A percentile compares a stretch with the other conserved stretches of the same genome.
Conservation (phyloP, 805 yeast genomes). For the Cyberlindnera lachancei region DNA sequence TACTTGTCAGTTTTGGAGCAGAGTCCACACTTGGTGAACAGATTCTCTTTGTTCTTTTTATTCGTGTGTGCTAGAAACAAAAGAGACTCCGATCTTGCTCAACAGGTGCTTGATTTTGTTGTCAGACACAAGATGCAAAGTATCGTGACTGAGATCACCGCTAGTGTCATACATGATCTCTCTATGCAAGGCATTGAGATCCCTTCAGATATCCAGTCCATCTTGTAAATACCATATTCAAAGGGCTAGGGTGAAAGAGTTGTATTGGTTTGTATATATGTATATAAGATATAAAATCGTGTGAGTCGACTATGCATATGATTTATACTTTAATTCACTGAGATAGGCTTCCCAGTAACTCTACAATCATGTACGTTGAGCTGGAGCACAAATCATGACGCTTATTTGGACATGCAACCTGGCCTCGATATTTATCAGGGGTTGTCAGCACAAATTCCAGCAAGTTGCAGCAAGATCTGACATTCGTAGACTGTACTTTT, state of each 20-base stretch:
- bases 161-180: slow-evolving; percentile 7
- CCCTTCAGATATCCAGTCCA: slow-evolving; percentile 11
- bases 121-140: slow-evolving; percentile 3
- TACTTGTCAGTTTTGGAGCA: slow-evolving; percentile 11
- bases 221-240: slow-evolving; percentile 5
- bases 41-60: slow-evolving; percentile 15
- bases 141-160: slow-evolving; percentile 4
- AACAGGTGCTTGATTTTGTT: slow-evolving; percentile 10
- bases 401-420: too few relatives aligned
- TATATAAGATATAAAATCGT: neutral
- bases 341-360: neutral
- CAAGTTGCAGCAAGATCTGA: too few relatives aligned
- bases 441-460: too few relatives aligned
- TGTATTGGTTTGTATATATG: too few relatives aligned
- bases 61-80: slow-evolving; percentile 11
- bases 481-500: too few relatives aligned
- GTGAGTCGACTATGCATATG: neutral
- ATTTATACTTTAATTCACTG: neutral
- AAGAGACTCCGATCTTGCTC: slow-evolving; percentile 16
- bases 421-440: too few relatives aligned
- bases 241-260: neutral
- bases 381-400: too few relatives aligned
- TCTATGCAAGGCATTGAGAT: slow-evolving; percentile 6
- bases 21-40: slow-evolving; percentile 7
- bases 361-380: too few relatives aligned